phyloP scores from a whole-genome alignment of 345 rosid genomes.

The Camelina laxa region DNA sequence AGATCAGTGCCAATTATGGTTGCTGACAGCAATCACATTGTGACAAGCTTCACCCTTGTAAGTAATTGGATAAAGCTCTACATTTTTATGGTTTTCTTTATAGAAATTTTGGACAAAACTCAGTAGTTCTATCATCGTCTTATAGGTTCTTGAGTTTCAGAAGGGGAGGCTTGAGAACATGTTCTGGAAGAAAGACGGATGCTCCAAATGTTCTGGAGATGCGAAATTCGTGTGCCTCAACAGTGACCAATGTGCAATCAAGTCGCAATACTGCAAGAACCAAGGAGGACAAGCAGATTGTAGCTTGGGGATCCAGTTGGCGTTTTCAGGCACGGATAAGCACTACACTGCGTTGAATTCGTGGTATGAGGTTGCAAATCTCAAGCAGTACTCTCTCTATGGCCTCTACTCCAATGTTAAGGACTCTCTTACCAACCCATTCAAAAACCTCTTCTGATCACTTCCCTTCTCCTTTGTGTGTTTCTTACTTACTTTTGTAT shows the following conservation, averaged over 20 bases:
- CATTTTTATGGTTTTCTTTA: not conserved
- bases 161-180: conserved; percentile 93
- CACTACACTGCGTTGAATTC: conserved; percentile 82
- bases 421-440: conserved; percentile 73
- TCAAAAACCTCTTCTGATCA: conserved; percentile 62
- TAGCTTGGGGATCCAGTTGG: conserved; percentile 91
- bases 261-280: conserved; percentile 64
- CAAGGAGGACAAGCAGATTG: conserved; percentile 82
- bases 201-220: conserved; percentile 72
- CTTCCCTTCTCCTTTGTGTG: conserved; percentile 23
- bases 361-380: conserved; percentile 94
- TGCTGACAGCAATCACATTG: conserved; percentile 66
- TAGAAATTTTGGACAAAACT: not conserved
- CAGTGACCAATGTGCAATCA: conserved; percentile 83
- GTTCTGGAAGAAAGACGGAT: conserved; percentile 96
- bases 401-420: conserved; percentile 82
- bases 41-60: conserved; percentile 95
- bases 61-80: conserved; percentile 41
- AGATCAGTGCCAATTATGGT: conserved; percentile 85
- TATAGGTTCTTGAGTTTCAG: conserved; percentile 87
- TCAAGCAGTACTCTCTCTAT: conserved; percentile 90
- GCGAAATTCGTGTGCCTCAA: conserved; percentile 76
- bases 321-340: conserved; percentile 98
- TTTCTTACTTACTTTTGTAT: conserved; percentile 16
- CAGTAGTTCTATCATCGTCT: not conserved